Percentiles rank a stretch among this genome's conserved stretches.
phyloP scores from a whole-genome alignment of 169 alveolate species.

The Babesia gibsoni region DNA sequence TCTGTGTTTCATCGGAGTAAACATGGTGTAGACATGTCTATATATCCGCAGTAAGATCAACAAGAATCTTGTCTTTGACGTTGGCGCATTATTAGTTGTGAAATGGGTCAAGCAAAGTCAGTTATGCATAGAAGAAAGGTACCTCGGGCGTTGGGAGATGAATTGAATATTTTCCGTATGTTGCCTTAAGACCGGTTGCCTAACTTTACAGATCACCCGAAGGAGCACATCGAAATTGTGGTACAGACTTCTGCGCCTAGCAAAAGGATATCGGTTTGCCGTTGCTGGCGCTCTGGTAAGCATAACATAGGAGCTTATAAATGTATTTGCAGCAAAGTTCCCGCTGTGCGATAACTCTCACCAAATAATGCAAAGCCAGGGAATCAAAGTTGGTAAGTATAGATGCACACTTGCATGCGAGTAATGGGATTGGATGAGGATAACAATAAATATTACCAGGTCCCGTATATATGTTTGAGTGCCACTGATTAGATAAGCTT shows the following conservation, averaged over 20 bases:
- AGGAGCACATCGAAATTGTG: constrained; percentile 40
- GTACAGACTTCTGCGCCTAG: constrained; percentile 40
- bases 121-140: constrained; percentile 1
- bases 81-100: too few relatives aligned
- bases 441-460: background rate
- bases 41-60: too few relatives aligned
- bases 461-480: background rate
- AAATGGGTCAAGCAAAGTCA: constrained; percentile 23
- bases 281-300: constrained; percentile 79
- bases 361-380: constrained; percentile 74
- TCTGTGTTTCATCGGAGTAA: too few relatives aligned
- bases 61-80: too few relatives aligned
- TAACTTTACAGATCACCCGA: constrained; percentile 26
- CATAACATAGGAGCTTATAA: too few relatives aligned
- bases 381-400: constrained; percentile 70
- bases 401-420: background rate
- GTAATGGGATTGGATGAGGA: constrained; percentile 28
- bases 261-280: constrained; percentile 71
- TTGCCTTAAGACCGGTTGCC: background rate
- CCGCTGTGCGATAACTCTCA: constrained; percentile 84
- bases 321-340: constrained; percentile 62
- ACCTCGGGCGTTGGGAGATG: constrained; percentile 42
- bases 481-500: too few relatives aligned
- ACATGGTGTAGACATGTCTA: too few relatives aligned
- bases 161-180: constrained; percentile 35